Conservation (phyloP, 1,284 basidiomycete genomes). For the Trichosporon ovoides region DNA sequence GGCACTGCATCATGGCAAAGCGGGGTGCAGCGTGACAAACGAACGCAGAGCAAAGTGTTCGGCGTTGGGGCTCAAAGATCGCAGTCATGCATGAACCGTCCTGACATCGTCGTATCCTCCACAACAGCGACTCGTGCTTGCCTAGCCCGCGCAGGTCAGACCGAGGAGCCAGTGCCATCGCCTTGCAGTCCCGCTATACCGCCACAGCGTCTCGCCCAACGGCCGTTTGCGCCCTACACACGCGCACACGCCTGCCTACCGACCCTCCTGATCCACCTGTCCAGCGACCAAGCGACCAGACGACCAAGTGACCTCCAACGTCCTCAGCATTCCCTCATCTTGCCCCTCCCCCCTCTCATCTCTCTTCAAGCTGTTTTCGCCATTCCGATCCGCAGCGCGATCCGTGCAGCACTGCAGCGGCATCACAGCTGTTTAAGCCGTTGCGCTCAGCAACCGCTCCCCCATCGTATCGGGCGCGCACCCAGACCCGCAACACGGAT, state of each 20-base stretch:
- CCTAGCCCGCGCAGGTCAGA: too few species aligned
- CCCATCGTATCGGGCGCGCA: neutral
- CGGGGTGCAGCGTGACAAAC: too few species aligned
- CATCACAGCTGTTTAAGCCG: neutral
- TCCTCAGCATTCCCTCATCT: neutral
- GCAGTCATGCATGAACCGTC: too few species aligned
- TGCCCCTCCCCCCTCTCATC: too few species aligned
- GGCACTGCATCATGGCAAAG: too few species aligned
- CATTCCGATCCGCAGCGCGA: neutral
- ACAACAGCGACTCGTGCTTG: too few species aligned
- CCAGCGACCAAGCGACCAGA: neutral
- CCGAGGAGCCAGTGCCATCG: too few species aligned
- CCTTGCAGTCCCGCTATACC: neutral
- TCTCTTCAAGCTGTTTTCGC: neutral
- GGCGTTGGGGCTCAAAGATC: too few species aligned
- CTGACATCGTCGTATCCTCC: too few species aligned
- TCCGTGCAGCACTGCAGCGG: neutral
- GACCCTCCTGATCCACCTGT: too few species aligned
- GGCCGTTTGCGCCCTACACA: neutral
- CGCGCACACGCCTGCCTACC: neutral
- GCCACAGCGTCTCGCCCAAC: conserved; percentile 1
- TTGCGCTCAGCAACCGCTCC: neutral
- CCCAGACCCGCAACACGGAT: neutral
- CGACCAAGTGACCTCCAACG: neutral
- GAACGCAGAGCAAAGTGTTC: too few species aligned